Evolutionary conservation across 1,284 basidiomycete species (phyloP).

Genomic region (Wolfiporia cocos): DNA sequence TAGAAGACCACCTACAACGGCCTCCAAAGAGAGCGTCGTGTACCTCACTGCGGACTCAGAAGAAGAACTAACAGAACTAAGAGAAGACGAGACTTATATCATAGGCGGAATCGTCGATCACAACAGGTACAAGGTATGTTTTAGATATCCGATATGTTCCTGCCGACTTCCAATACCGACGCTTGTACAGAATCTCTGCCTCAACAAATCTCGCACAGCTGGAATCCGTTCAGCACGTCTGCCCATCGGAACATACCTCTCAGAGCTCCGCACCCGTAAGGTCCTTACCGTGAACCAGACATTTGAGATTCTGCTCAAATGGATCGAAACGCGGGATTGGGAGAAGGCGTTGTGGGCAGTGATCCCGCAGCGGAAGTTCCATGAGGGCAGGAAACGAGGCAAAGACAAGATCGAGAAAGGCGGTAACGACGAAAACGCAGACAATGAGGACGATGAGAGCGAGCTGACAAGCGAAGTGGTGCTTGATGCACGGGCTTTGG

Average conservation of each 20-base stretch:
- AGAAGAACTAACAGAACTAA: slow-evolving; percentile 77
- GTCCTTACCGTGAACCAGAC: slow-evolving; percentile 97
- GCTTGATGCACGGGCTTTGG: slow-evolving; percentile 14
- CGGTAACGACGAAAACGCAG: slow-evolving; percentile 9
- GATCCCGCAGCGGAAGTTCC: slow-evolving; percentile 87
- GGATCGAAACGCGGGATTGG: slow-evolving; percentile 83
- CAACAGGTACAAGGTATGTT: slow-evolving; percentile 88
- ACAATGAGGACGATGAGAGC: slow-evolving; percentile 6
- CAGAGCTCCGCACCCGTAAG: slow-evolving; percentile 83
- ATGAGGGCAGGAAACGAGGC: slow-evolving; percentile 27
- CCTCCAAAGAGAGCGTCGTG: slow-evolving; percentile 52
- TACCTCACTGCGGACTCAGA: slow-evolving; percentile 96
- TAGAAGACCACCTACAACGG: slow-evolving; percentile 6
- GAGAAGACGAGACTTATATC: slow-evolving; percentile 85
- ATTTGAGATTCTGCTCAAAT: slow-evolving; percentile 89
- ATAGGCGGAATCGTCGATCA: slow-evolving; percentile 97
- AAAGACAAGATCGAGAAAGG: slow-evolving; percentile 10
- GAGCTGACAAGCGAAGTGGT: slow-evolving; percentile 8
- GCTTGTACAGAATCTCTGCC: slow-evolving; percentile 70
- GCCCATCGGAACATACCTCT: slow-evolving; percentile 86
- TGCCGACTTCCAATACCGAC: slow-evolving; percentile 6
- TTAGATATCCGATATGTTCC: slow-evolving; percentile 1
- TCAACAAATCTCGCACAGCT: slow-evolving; percentile 76
- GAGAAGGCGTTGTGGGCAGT: slow-evolving; percentile 77
- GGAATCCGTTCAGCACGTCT: slow-evolving; percentile 84